phyloP scores from a whole-genome alignment of 1,284 basidiomycete genomes.

The Stereum hirsutum region DNA sequence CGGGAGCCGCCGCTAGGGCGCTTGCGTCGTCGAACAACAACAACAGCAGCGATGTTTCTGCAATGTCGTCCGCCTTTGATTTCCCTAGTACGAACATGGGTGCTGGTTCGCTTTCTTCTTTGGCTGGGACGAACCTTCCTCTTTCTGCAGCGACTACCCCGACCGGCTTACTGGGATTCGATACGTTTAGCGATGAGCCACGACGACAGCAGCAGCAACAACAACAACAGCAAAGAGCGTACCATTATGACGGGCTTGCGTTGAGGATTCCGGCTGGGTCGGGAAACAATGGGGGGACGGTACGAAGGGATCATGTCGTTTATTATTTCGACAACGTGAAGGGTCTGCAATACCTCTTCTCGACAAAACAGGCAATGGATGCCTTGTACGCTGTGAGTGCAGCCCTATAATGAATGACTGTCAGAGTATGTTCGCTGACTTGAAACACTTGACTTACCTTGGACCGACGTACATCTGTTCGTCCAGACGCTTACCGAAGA shows the following conservation, averaged over 20 bases:
- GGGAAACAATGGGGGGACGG: conserved; percentile 8
- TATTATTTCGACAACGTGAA: conserved; percentile 23
- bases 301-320: conserved; percentile 13
- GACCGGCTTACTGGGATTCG: conserved; percentile 6
- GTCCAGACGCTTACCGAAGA: conserved; percentile 52
- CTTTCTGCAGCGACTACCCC: too few species aligned
- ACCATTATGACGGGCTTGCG: conserved; percentile 2
- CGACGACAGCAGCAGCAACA: too few species aligned
- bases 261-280: conserved; percentile 6
- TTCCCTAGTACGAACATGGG: too few species aligned
- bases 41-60: too few species aligned
- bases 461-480: too few species aligned
- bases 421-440: too few species aligned
- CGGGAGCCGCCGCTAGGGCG: too few species aligned
- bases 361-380: conserved; percentile 13
- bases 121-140: neutral
- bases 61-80: too few species aligned
- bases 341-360: conserved; percentile 20
- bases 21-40: too few species aligned
- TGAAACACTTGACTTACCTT: too few species aligned
- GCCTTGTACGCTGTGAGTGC: conserved; percentile 10
- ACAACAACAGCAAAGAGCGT: too few species aligned
- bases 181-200: conserved; percentile 7
- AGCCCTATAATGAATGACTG: neutral
- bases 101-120: neutral